Conservation (phyloP, 2,329 filamentous ascomycete genomes). For the Pseudocercospora pini-densiflorae region DNA sequence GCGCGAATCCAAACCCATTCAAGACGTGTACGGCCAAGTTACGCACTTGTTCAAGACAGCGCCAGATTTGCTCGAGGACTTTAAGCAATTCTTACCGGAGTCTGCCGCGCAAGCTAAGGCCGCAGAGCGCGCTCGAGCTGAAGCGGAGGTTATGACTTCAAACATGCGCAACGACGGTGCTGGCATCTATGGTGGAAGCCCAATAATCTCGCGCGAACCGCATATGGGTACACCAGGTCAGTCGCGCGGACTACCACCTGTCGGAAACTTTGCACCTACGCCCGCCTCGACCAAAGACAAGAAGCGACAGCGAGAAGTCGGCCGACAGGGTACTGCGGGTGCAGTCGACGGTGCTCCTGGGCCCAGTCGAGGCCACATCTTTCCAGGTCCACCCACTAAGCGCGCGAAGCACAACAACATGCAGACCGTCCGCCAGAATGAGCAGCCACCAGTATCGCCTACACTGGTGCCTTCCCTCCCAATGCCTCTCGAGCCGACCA, state of each 20-base stretch:
- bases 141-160: conserved; percentile 72
- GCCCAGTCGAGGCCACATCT: conserved; percentile 31
- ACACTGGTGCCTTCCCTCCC: conserved; percentile 87
- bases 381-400: conserved; percentile 53
- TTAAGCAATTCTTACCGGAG: conserved; percentile 97
- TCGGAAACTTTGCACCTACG: conserved; percentile 90
- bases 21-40: conserved; percentile 97
- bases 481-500: conserved; percentile 79
- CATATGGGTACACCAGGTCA: conserved; percentile 44
- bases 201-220: conserved; percentile 40
- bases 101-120: conserved; percentile 72
- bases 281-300: conserved; percentile 77
- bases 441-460: conserved; percentile 69
- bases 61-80: conserved; percentile 93
- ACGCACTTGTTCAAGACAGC: conserved; percentile 92
- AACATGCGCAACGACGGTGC: conserved; percentile 58
- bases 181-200: conserved; percentile 46
- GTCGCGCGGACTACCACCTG: conserved; percentile 70
- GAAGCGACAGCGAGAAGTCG: conserved; percentile 75
- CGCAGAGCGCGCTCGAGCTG: conserved; percentile 61
- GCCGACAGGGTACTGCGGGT: conserved; percentile 58
- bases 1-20: conserved; percentile 95
- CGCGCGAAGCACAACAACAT: conserved; percentile 68
- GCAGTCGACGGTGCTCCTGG: conserved; percentile 40
- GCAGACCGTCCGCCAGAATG: conserved; percentile 33